A percentile compares a stretch with the other conserved stretches of the same genome.
Conservation (phyloP, 768 basidiomycete genomes). For the Mycena epipterygia region DNA sequence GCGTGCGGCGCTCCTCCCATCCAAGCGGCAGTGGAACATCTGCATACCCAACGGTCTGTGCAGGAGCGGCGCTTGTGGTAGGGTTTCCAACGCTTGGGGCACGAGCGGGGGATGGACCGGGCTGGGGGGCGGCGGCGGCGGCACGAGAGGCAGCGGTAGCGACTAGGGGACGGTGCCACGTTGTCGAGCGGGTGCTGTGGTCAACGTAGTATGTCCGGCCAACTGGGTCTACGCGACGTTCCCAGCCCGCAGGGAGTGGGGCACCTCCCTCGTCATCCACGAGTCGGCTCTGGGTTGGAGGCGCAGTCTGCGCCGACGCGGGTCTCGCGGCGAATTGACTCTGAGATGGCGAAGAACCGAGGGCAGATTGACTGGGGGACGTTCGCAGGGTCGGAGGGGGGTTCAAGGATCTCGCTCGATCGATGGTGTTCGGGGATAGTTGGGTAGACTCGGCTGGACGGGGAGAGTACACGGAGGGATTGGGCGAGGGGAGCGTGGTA, state of each 20-base stretch:
- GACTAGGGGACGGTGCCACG: conserved; percentile 76
- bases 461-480: conserved; percentile 2
- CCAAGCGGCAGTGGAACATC: conserved; percentile 86
- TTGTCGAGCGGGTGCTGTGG: conserved; percentile 84
- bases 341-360: conserved; percentile 42
- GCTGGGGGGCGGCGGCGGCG: conserved; percentile 34
- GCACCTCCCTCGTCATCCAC: conserved; percentile 71
- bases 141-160: conserved; percentile 41
- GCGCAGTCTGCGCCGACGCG: conserved; percentile 34
- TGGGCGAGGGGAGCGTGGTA: conserved; percentile 14
- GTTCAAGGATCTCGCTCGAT: conserved; percentile 30
- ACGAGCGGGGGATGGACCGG: conserved; percentile 39
- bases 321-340: conserved; percentile 34
- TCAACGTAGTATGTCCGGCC: conserved; percentile 90
- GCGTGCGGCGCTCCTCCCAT: conserved; percentile 93
- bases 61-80: conserved; percentile 38
- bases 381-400: conserved; percentile 41
- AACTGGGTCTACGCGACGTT: conserved; percentile 80
- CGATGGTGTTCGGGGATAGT: conserved; percentile 26
- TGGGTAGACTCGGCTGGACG: conserved; percentile 22
- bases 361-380: conserved; percentile 43
- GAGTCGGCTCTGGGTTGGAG: conserved; percentile 43
- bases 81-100: conserved; percentile 33
- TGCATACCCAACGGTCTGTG: conserved; percentile 59
- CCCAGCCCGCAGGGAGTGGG: conserved; percentile 85